phyloP scores from a whole-genome alignment of 2,329 filamentous ascomycete species.

The Annulohypoxylon truncatum region DNA sequence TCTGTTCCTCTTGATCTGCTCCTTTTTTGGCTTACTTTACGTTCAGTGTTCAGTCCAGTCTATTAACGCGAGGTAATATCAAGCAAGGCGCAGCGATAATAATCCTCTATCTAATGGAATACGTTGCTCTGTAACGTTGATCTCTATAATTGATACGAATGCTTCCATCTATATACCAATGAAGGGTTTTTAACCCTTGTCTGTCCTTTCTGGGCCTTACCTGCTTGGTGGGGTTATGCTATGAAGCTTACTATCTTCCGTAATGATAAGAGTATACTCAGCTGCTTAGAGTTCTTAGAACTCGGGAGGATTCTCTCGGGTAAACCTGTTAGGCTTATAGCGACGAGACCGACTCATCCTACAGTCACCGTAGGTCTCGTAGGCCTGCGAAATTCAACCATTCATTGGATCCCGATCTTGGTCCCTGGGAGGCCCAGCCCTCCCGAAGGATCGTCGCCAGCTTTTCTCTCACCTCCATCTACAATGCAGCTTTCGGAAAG shows the following conservation, averaged over 20 bases:
- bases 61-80: not conserved
- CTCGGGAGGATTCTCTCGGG: constrained; percentile 8
- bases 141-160: not conserved
- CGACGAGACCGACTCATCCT: not conserved
- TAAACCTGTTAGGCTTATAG: constrained; percentile 6
- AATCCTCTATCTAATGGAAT: not conserved
- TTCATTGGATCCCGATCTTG: not conserved
- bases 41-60: not conserved
- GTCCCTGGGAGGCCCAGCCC: not conserved
- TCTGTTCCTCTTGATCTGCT: constrained; percentile 13
- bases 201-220: not conserved
- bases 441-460: constrained; percentile 15
- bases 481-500: not conserved
- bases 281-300: not conserved
- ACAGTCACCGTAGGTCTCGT: not conserved
- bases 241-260: constrained; percentile 15
- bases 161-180: not conserved
- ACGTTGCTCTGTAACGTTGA: constrained; percentile 3
- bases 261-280: constrained; percentile 8
- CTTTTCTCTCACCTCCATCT: not conserved
- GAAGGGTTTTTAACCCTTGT: not conserved
- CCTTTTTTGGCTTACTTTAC: not conserved
- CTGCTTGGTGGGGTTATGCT: not conserved
- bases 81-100: not conserved
- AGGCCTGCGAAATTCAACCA: not conserved